Base-by-base conservation (phyloP, 2,329 filamentous ascomycete species). In the Fusarium sp. region DNA sequence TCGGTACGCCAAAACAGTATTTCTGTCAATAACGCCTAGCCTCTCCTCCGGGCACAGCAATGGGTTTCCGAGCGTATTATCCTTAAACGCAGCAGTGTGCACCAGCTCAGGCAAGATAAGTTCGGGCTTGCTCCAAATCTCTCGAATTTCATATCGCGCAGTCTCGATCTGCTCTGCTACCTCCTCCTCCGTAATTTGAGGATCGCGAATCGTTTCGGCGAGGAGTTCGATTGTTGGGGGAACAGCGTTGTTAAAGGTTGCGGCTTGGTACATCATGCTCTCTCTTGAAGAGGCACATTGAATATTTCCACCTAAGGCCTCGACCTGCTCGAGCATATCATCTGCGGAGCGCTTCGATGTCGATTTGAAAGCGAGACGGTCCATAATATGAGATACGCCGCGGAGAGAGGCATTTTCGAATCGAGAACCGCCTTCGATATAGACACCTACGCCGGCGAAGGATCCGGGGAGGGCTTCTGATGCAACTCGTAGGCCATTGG, bases 41-140 rank as follows among this genome's bases (percentile, higher is more conserved):
- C 95, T 88, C 78, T 98, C 96, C 79, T 93, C 90, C 1, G 96
- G 96, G 81, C 96, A 99, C 57, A 99, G 85, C 74, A 99, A 83
- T 8, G 96, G 96, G 82, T 98, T 97, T 42, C 96, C 96, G 18
- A 99, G 87, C 0, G 96, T 98, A 84, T 99, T 98, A 80, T 96
- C 93, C 85, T 95, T 96, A 84, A 94, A 99, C 5, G 95, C 96
- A 15, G 96, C 95, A 86, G 95, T 96, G 82, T 99, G 96, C 42
- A 98, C 92, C 76, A 99, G 85, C 84, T 99, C 96, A 0, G 96
- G 96, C 69, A 99, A 86, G 76, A 99, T 98, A 63, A 99, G 89
- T 79, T 98, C 96, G 1, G 96, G 95, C 87, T 97, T 98, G 77
- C 93, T 92, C 96, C 96, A 99, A 64, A 99, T 98, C 86, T 98